phyloP scores from a whole-genome alignment of 768 basidiomycete species.

The Infundibulicybe gibba region DNA sequence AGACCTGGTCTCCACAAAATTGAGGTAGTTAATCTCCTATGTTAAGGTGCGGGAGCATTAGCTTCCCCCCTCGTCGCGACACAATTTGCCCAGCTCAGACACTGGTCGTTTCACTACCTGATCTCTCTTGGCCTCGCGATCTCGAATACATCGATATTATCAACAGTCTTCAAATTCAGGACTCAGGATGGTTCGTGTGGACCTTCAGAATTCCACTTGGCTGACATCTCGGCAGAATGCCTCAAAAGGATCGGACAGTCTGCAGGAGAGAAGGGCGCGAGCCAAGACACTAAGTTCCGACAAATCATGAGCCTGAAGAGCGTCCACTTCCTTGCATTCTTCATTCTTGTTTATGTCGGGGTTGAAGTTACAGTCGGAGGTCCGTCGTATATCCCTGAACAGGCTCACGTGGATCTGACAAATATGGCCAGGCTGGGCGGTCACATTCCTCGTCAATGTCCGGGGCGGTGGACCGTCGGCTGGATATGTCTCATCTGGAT shows the following conservation, averaged over 20 bases:
- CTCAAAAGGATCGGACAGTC: conserved; percentile 44
- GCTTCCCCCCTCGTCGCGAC: conserved; percentile 59
- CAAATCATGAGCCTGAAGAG: conserved; percentile 50
- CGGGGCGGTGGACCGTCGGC: conserved; percentile 31
- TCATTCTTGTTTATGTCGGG: conserved; percentile 65
- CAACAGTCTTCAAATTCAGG: background rate
- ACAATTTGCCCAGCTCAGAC: conserved; percentile 44
- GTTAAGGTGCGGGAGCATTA: conserved; percentile 43
- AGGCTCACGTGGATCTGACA: background rate
- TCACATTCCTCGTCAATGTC: conserved; percentile 46
- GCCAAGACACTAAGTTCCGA: conserved; percentile 32
- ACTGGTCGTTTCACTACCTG: conserved; percentile 60
- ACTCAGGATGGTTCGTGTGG: background rate
- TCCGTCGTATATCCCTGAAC: conserved; percentile 9
- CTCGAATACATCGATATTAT: background rate
- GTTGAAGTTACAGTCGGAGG: conserved; percentile 61
- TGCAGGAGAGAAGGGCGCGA: conserved; percentile 25
- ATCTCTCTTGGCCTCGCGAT: conserved; percentile 41
- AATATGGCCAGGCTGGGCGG: conserved; percentile 56
- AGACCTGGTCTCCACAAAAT: background rate
- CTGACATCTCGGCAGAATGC: conserved; percentile 34
- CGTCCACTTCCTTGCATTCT: conserved; percentile 63
- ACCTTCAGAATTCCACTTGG: background rate
- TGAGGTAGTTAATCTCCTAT: too few relatives aligned
- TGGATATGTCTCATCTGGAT: conserved; percentile 22